Base-by-base conservation (phyloP, 225 moss, liverwort and hornwort genomes). In the Sphagnum contortum region DNA sequence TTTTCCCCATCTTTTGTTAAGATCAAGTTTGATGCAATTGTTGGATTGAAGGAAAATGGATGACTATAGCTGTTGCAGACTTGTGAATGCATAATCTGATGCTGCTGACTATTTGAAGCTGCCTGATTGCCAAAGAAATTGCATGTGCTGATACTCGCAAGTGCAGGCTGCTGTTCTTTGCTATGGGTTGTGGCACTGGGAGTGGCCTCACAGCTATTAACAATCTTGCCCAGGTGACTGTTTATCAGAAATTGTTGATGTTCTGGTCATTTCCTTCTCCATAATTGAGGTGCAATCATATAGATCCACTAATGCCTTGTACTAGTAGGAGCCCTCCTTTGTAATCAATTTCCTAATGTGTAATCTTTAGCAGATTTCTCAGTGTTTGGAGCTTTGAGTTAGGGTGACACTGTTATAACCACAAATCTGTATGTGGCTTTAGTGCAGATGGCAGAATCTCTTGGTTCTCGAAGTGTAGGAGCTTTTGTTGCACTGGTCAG, bases 141-240 rank as follows among this genome's bases (percentile, higher is more conserved):
- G 29, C 29, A 29, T 29, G 29, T 29, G 29, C 29, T 29, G 29
- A 29, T 29, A 29, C 29, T 29, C 1, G 59, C 12, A 6, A 45
- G 57, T 76, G 69, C 79, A 94, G 94, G 94, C 68, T 94, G 72
- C 78, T 94, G 10, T 94, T 94, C 70, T 91, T 94, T 69, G 94
- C 94, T 45, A 94, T 94, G 94, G 94, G 94, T 64, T 94, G 94
- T 76, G 94, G 94, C 63, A 91, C 94, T 55, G 94, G 94, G 57
- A 94, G 91, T 75, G 94, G 94, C 68, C 77, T 94, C 58, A 89
- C 94, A 12, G 94, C 94, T 57, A 94, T 94, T 61, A 94, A 94
- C 79, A 94, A 94, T 70, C 81, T 94, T 68, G 94, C 91, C 50
- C 94, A 94, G 89, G 94, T 94, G 60, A 65, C 47, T 60, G 12